These are phyloP conservation scores for Kuraishia piskuri DNA, from an alignment of 805 yeast genomes.

Conservation along the genomic window DNA sequence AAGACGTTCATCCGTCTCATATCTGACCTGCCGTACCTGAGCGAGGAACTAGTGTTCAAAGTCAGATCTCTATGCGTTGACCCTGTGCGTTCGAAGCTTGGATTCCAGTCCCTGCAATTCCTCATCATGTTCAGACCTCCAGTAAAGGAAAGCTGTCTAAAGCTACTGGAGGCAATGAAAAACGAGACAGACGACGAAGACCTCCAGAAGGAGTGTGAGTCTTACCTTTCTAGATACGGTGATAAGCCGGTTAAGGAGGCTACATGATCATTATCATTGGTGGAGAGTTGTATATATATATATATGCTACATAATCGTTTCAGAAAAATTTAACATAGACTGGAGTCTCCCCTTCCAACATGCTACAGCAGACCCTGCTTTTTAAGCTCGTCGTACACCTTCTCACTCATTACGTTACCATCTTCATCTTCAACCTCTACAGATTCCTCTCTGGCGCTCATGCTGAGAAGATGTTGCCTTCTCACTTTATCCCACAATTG, in stretches of 20 bases:
- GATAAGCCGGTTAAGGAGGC: slow-evolving; percentile 6
- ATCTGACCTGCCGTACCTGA: slow-evolving; percentile 79
- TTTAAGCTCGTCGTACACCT: slow-evolving; percentile 76
- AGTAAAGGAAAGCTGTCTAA: slow-evolving; percentile 45
- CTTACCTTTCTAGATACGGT: slow-evolving; percentile 38
- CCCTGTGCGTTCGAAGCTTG: slow-evolving; percentile 74
- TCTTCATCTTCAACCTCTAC: slow-evolving; percentile 87
- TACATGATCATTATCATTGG: background rate
- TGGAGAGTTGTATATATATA: background rate
- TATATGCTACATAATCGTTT: background rate
- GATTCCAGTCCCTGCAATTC: slow-evolving; percentile 75
- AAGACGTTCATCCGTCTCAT: slow-evolving; percentile 73
- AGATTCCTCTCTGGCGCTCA: slow-evolving; percentile 39
- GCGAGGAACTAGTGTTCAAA: slow-evolving; percentile 50
- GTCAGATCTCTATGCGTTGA: slow-evolving; percentile 73
- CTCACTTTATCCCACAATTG: slow-evolving; percentile 43
- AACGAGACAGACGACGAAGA: slow-evolving; percentile 20
- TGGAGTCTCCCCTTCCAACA: background rate
- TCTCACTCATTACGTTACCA: slow-evolving; percentile 85
- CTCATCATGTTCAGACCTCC: slow-evolving; percentile 90
- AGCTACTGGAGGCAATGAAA: slow-evolving; percentile 38
- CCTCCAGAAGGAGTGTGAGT: slow-evolving; percentile 35
- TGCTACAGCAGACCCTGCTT: slow-evolving; percentile 73
- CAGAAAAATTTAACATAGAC: background rate
- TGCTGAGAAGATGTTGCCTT: slow-evolving; percentile 25